Percentiles rank a stretch among this genome's conserved stretches.
These are phyloP conservation scores for Skeletonema menzelii DNA, from an alignment of 108 stramenopile species.

Conservation along the genomic window DNA sequence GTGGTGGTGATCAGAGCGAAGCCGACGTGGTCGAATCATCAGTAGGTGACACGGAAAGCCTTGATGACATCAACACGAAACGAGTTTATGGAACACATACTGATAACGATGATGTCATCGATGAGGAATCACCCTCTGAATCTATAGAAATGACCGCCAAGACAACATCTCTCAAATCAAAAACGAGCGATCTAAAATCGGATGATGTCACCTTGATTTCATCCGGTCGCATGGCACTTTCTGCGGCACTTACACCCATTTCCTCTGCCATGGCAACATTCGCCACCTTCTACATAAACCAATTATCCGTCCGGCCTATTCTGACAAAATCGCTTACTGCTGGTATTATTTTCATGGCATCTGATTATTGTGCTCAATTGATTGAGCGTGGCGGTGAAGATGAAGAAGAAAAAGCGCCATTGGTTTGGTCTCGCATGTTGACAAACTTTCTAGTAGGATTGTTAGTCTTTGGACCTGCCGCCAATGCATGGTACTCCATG, in stretches of 20 bases:
- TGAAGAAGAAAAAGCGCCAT: slow-evolving; percentile 2
- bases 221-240: background rate
- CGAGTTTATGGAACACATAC: slow-evolving; percentile 17
- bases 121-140: slow-evolving; percentile 19
- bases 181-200: background rate
- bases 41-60: slow-evolving; percentile 16
- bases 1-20: background rate
- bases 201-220: slow-evolving; percentile 1
- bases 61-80: slow-evolving; percentile 14
- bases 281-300: slow-evolving; percentile 34
- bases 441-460: slow-evolving; percentile 67
- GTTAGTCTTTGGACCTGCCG: slow-evolving; percentile 86
- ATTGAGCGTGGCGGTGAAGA: slow-evolving; percentile 46
- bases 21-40: background rate
- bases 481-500: slow-evolving; percentile 81
- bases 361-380: slow-evolving; percentile 73
- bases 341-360: slow-evolving; percentile 69
- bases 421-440: slow-evolving; percentile 53
- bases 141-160: slow-evolving; percentile 24
- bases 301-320: slow-evolving; percentile 58
- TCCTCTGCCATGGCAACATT: slow-evolving; percentile 23
- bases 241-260: slow-evolving; percentile 12
- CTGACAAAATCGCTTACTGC: slow-evolving; percentile 82
- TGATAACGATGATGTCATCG: background rate
- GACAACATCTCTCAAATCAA: slow-evolving; percentile 6